These are phyloP conservation scores for Zychaea mexicana DNA, from an alignment of 371 early-diverging fungal species.

Conservation along the genomic window DNA sequence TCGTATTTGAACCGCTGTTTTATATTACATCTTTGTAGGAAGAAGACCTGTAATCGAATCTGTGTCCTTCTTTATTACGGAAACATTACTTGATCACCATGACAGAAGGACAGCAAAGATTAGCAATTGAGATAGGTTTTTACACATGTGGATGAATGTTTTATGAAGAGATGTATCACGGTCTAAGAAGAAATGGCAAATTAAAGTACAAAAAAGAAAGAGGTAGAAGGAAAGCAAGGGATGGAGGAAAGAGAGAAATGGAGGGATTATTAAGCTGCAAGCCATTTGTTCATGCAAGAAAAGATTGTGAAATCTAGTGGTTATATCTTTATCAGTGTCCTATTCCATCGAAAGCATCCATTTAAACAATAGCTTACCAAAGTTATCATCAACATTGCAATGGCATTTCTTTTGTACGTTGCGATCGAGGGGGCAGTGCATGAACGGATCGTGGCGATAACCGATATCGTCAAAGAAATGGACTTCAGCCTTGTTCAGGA, in stretches of 20 bases:
- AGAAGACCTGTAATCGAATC: too few relatives aligned
- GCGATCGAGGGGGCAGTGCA: conserved; percentile 65
- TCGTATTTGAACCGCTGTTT: too few relatives aligned
- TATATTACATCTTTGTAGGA: too few relatives aligned
- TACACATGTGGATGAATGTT: neutral
- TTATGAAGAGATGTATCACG: neutral
- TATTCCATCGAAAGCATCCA: neutral
- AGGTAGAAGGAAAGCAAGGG: neutral
- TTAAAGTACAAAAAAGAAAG: neutral
- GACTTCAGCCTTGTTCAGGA: conserved; percentile 68
- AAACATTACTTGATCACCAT: too few relatives aligned
- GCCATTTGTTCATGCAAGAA: conserved; percentile 5
- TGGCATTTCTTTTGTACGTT: conserved; percentile 63
- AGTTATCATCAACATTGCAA: conserved; percentile 57
- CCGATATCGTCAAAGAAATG: conserved; percentile 92
- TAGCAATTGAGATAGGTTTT: neutral
- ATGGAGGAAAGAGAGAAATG: neutral
- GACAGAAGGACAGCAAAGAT: neutral
- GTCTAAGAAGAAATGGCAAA: neutral
- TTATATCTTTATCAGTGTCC: neutral
- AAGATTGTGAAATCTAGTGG: conserved; percentile 2
- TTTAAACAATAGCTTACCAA: conserved; percentile 38
- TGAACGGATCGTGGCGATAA: conserved; percentile 70
- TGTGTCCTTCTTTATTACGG: too few relatives aligned
- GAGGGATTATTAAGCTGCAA: neutral